Evolutionary conservation across 2,329 filamentous ascomycete genomes (phyloP).

Genomic region (Epicoccum sorghinum): DNA sequence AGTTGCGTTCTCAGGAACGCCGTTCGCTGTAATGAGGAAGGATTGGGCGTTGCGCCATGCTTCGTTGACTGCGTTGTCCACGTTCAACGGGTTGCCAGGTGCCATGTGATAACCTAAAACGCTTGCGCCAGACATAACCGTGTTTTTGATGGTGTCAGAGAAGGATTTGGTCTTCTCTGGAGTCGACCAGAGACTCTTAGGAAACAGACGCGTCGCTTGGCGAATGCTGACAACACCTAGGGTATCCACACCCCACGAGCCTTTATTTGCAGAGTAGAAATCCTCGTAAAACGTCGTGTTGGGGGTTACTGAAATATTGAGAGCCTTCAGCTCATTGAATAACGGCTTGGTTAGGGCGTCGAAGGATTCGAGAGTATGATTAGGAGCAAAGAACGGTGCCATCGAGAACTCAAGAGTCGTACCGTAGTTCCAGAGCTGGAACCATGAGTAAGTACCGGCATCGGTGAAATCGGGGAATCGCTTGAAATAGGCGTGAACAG

Average conservation of each 20-base stretch:
- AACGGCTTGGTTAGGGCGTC: conserved; percentile 15
- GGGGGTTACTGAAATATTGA: conserved; percentile 16
- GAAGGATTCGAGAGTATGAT: conserved; percentile 17
- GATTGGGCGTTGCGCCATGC: conserved; percentile 30
- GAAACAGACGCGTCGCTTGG: conserved; percentile 27
- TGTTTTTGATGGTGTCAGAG: conserved; percentile 16
- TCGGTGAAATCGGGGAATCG: conserved; percentile 22
- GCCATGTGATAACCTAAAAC: conserved; percentile 32
- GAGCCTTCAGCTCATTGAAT: conserved; percentile 15
- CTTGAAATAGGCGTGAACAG: conserved; percentile 17
- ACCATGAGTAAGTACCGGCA: conserved; percentile 27
- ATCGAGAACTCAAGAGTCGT: conserved; percentile 21
- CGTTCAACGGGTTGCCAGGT: conserved; percentile 22
- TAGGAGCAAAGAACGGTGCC: conserved; percentile 21
- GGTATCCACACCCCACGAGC: conserved; percentile 26
- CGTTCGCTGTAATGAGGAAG: conserved; percentile 28
- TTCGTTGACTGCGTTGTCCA: conserved; percentile 33
- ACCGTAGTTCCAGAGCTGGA: conserved; percentile 22
- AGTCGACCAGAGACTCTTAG: conserved; percentile 25
- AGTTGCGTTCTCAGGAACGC: conserved; percentile 21
- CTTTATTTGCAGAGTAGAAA: conserved; percentile 22
- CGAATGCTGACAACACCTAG: conserved; percentile 13
- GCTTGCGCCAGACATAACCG: conserved; percentile 24
- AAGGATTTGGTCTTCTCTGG: conserved; percentile 21
- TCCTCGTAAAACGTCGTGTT: conserved; percentile 16